Base-by-base conservation (phyloP, 768 basidiomycete genomes). In the Sutorius australiensis region DNA sequence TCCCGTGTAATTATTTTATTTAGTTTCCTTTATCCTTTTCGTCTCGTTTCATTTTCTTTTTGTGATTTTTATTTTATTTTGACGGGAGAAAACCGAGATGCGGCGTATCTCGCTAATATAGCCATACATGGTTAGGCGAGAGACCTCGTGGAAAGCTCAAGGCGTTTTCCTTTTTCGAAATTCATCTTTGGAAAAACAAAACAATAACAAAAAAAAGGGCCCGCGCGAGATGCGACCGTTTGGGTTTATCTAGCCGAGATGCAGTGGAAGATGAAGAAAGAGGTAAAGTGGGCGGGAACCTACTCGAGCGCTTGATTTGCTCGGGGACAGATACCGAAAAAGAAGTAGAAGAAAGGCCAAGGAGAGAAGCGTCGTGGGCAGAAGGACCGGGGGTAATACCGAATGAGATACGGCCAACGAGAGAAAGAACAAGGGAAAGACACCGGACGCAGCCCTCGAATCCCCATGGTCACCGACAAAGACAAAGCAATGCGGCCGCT, bases 111-210 rank as follows among this genome's bases (percentile, higher is more conserved):
- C 17, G 19, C 51, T 63, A 61, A 41, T 68, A 42, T 66, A 60
- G 17, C 67, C 62, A 38, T 56, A 56, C 67, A 41, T 55, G 57
- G 40, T 41, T 27, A 41, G 24, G 11, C 24, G 2, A 5, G 0
- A 3, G 2, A 24, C 67, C 66, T 63, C 67, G 55, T 70, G 67
- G 66, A 62, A 62, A 53, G 49, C 60, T 59, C 61, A 50, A 68
- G 67, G 66, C 58, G 5, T 17, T 2, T 36, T 24, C 24, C 24
- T 24, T 24, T 24, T 24, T 13, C 32, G 13, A n/a, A 16, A 24
- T 24, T 24, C 24, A 24, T 24, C 24, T 24, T 24, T 2, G 24
- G 4, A 24, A 24, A 24, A 24, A 24, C 24, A 24, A 24, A 24
- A 2, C 8, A n/a, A n/a, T 3, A 36, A 37, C n/a, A 37, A 17